Base-by-base conservation (phyloP, 495 filamentous ascomycete genomes). In the Trichoderma parareesei region DNA sequence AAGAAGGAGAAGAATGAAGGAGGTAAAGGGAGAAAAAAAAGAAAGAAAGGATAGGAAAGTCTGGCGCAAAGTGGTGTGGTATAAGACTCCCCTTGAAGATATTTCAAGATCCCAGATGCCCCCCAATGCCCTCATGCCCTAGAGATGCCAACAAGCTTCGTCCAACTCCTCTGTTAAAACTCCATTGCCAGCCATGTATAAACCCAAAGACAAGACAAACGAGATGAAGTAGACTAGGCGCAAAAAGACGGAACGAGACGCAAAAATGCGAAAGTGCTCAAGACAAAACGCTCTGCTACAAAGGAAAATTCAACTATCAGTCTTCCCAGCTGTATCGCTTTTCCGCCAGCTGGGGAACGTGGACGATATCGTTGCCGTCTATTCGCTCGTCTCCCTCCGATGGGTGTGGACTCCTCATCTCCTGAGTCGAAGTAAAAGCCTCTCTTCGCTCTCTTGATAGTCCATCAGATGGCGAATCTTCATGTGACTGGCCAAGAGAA, bases 241-340 rank as follows among this genome's bases (percentile, higher is more conserved):
- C 4, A 8, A 14, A n/a, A 4, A 35, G 10, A 37, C 10, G 14
- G 16, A 57, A 38, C 27, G 20, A 57, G 11, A 14, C 10, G 4
- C 18, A 14, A 10, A 13, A 43, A 63, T 7, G 37, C 0, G 40
- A 44, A 18, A 37, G 14, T 63, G 27, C 27, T 27, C 27, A 27
- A 27, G 27, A 27, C 27, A 27, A 27, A 27, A 27, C 27, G 27
- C 27, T 27, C 27, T 27, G 27, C 27, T 27, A 27, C 27, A 27
- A 27, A 27, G 53, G 9, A 2, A 57, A 14, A 4, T 35, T 57
- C 6, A 8, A 7, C 46, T 7, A 9, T 63, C 73, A 71, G 57
- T 78, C 75, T 66, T 84, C 81, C 80, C 80, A 84, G 64, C 78
- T 81, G 64, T 81, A 84, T 57, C 81, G 73, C 64, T 77, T 77